A percentile compares a stretch with the other conserved stretches of the same genome.
phyloP scores from a whole-genome alignment of 306 rosid species.

The Alnus rubra region DNA sequence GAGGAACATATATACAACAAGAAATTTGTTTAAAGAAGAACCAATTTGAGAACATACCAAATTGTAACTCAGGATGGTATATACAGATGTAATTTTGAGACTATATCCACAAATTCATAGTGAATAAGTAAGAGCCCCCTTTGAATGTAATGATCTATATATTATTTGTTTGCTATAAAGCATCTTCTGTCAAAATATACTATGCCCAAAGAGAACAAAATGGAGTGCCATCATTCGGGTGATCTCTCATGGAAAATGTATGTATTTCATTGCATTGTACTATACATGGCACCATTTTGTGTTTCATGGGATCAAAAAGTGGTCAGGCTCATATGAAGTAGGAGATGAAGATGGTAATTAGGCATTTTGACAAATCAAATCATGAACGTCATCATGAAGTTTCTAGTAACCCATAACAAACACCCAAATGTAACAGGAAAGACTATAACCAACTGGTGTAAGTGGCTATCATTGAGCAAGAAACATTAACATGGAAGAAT shows the following conservation, averaged over 20 bases:
- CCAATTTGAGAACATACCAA: background rate
- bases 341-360: background rate
- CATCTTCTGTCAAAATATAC: background rate
- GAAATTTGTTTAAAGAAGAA: background rate
- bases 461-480: background rate
- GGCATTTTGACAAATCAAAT: background rate
- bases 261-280: background rate
- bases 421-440: background rate
- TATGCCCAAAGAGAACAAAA: background rate
- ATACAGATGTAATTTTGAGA: background rate
- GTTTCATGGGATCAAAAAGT: background rate
- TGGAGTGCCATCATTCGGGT: slow-evolving; percentile 2
- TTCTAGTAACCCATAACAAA: background rate
- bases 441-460: background rate
- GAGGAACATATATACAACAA: background rate
- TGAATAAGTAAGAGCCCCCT: background rate
- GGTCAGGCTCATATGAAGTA: background rate
- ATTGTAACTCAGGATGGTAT: background rate
- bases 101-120: background rate
- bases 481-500: background rate
- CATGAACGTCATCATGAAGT: background rate
- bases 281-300: background rate
- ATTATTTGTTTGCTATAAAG: background rate
- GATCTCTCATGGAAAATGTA: background rate
- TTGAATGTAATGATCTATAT: background rate